Base-by-base conservation (phyloP, 2,329 filamentous ascomycete genomes). In the Monosporascus sp. region DNA sequence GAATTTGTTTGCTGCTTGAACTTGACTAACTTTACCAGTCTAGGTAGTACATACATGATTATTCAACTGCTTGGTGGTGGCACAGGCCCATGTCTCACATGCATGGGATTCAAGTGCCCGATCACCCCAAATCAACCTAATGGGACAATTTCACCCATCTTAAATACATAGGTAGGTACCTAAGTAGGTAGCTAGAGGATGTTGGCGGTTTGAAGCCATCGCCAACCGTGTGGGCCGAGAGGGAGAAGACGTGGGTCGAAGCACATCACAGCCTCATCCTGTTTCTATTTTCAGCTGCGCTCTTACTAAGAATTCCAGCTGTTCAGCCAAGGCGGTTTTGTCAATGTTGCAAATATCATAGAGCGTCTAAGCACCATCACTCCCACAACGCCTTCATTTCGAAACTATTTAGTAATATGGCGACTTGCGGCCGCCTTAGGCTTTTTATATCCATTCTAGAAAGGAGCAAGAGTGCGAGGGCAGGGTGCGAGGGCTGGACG, bases 251-350 rank as follows among this genome's bases (percentile, higher is more conserved):
- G 4, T 22, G 22, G 43, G 20, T 6, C 24, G 24, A 26, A 24
- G 14, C n/a, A 27, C 17, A 24, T 46, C 55, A 55, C 52, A 58
- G 57, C 58, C 58, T 56, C 58, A 53, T 48, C 45, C 19, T 49
- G 51, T 50, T 60, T 27, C 58, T 58, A 60, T 58, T 60, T 56
- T 55, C 40, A 43, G 51, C 37, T 35, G 41, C 19, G n/a, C 1
- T 4, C 27, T 4, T 14, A 14, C 31, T 1, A 14, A 35, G 31
- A 35, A 14, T 14, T 35, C 31, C 9, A 35, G 31, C 31, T 2
- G 31, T 11, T 35, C 31, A 35, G 31, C 31, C 31, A 14, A 35
- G 9, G 31, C 31, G 14, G 9, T 14, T 35, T 31, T 35, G 7
- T 5, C 31, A 35, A 35, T 35, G 11, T 14, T 5, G 11, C 31